Conservation (phyloP, 352 stramenopile genomes). For the Pythium vanterpoolii region DNA sequence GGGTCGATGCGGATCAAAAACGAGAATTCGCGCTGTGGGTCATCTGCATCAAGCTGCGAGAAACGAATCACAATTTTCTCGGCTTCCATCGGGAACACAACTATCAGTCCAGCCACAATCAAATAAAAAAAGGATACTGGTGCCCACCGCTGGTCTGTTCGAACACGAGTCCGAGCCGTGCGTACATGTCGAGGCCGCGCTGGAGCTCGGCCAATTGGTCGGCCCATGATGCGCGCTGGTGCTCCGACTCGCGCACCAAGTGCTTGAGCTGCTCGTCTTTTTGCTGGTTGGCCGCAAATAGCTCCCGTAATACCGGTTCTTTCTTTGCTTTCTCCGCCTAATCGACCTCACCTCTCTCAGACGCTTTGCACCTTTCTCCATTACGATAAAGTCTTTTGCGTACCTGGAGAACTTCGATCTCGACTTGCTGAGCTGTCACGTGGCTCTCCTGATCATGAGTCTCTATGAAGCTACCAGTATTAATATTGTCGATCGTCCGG, state of each 20-base stretch:
- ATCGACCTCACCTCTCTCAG: not conserved
- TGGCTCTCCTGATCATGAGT: constrained; percentile 44
- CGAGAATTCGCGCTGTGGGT: constrained; percentile 58
- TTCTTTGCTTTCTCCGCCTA: constrained; percentile 51
- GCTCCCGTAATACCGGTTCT: constrained; percentile 56
- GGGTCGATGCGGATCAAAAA: constrained; percentile 70
- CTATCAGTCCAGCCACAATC: not conserved
- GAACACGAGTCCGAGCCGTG: constrained; percentile 65
- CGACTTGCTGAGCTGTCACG: constrained; percentile 49
- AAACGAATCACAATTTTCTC: constrained; percentile 66
- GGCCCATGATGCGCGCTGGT: constrained; percentile 36
- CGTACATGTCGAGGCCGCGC: constrained; percentile 63
- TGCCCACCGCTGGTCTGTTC: constrained; percentile 51
- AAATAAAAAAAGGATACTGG: not conserved
- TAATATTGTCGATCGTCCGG: not conserved
- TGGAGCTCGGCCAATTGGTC: constrained; percentile 59
- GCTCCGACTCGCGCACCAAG: constrained; percentile 31
- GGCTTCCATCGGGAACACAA: constrained; percentile 24
- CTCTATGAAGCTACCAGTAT: not conserved
- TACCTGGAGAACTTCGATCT: constrained; percentile 67
- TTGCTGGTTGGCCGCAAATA: constrained; percentile 54
- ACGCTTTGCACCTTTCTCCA: not conserved
- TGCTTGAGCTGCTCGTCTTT: constrained; percentile 59
- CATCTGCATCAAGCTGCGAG: constrained; percentile 61
- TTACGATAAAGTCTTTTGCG: not conserved